Evolutionary conservation across 768 basidiomycete genomes (phyloP), one percentile per base, ranked within the genome.

Genomic region (Suillus placidus): DNA sequence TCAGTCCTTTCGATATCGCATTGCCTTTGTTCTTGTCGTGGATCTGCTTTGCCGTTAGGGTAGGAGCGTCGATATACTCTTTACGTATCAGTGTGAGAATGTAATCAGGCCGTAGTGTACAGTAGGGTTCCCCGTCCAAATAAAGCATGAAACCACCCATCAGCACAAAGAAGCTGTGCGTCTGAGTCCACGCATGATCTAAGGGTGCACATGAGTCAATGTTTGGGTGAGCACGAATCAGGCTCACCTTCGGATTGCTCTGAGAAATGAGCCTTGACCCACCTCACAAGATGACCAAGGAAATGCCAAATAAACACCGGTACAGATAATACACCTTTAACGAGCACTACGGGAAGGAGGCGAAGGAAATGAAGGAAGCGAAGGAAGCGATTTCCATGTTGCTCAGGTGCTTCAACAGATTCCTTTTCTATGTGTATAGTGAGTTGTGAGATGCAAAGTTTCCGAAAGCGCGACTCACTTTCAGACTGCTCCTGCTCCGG

Each of bases 11-110:
- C 12, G 45, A 47, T n/a, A 81, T 61, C 1, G 61, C 63, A 58
- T 80, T 75, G 4, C 75, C 77, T 68, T 81, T 81, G 70, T 71
- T 73, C 35, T 60, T 68, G 60, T 76, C 72, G 30, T 18, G 14
- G 43, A 77, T 73, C 6, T 68, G 66, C 8, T 38, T 47, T 16
- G 66, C 65, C 9, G 65, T 51, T 35, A 71, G 14, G 5, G 6
- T 54, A 58, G 23, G 52, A 55, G 56, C 40, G 26, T 40, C 47
- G 38, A 55, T 64, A 52, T 1, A n/a, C 8, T 26, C 5, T 0
- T 12, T 14, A 2, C 7, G 14, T 38, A 34, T 26, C 37, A 9
- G 65, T 2, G 18, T 16, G 52, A n/a, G 7, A 1, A 40, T 60
- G 9, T 45, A 2, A 1, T 64, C 9, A 34, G 40, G 43, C 2